Conservation (phyloP, 1,284 basidiomycete species). For the Crepidotus sp. region DNA sequence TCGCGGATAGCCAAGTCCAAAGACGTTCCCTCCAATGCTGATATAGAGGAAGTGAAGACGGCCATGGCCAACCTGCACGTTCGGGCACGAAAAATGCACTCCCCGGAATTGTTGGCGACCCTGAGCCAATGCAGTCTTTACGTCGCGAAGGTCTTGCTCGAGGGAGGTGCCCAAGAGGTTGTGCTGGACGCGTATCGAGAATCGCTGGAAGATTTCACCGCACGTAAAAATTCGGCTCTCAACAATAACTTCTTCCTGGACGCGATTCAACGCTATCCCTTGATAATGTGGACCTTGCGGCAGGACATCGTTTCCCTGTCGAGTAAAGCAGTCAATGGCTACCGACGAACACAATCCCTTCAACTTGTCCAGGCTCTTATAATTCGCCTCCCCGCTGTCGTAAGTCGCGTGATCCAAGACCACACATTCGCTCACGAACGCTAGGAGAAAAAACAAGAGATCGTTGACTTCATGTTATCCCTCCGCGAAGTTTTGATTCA, state of each 20-base stretch:
- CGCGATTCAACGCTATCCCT: constrained; percentile 63
- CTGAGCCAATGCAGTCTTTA: constrained; percentile 70
- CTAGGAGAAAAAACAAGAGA: constrained; percentile 28
- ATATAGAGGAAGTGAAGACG: constrained; percentile 35
- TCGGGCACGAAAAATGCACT: constrained; percentile 62
- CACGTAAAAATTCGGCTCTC: constrained; percentile 73
- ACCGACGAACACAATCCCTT: constrained; percentile 69
- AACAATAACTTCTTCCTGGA: constrained; percentile 74
- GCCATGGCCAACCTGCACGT: constrained; percentile 65
- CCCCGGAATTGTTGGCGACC: constrained; percentile 54
- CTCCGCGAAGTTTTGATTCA: constrained; percentile 46
- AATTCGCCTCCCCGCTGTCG: constrained; percentile 46
- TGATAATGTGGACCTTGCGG: constrained; percentile 61
- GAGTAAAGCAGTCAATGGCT: constrained; percentile 60
- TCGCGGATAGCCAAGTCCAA: constrained; percentile 71
- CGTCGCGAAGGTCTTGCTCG: constrained; percentile 52
- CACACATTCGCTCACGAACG: neutral
- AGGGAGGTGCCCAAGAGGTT: constrained; percentile 32
- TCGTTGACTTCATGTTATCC: constrained; percentile 42
- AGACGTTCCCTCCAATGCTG: constrained; percentile 49
- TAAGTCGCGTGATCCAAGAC: constrained; percentile 26
- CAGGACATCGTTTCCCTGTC: constrained; percentile 48
- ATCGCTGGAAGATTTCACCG: constrained; percentile 73
- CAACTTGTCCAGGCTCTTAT: constrained; percentile 64
- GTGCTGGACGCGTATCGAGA: constrained; percentile 52